Evolutionary conservation across 176 grass and related monocot genomes (phyloP).

Genomic region (Rhynchospora breviuscula): DNA sequence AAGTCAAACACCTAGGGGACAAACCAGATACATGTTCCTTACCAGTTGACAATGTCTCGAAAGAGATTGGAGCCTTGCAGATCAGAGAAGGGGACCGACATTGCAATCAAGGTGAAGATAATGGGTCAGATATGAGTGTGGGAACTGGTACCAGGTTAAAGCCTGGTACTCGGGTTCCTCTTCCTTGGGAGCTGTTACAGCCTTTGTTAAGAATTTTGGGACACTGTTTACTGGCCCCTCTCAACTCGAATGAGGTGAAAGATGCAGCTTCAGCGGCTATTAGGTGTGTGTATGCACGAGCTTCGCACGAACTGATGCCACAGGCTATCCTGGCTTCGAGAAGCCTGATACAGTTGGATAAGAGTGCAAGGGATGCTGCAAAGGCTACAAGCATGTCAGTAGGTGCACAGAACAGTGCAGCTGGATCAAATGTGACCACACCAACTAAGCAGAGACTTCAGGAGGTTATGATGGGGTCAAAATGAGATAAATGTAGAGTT

Average conservation of each 20-base stretch:
- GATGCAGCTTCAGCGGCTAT: constrained; percentile 62
- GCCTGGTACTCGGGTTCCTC: constrained; percentile 61
- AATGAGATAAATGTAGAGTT: constrained; percentile 41
- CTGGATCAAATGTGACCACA: constrained; percentile 80
- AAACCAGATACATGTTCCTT: constrained; percentile 26
- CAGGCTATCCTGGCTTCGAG: constrained; percentile 82
- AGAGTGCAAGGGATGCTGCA: constrained; percentile 49
- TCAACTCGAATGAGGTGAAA: constrained; percentile 64
- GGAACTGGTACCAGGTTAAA: constrained; percentile 4
- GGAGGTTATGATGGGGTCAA: constrained; percentile 45
- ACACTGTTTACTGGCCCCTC: constrained; percentile 76
- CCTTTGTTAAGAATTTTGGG: constrained; percentile 86
- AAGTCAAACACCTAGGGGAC: constrained; percentile 32
- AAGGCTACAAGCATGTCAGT: constrained; percentile 27
- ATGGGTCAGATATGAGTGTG: not conserved
- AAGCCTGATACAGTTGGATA: constrained; percentile 92
- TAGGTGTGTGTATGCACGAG: constrained; percentile 70
- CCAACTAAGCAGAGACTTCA: constrained; percentile 78
- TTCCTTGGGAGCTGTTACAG: constrained; percentile 93
- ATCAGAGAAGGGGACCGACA: constrained; percentile 21
- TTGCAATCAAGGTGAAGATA: constrained; percentile 21
- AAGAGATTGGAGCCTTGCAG: constrained; percentile 19
- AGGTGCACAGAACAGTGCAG: constrained; percentile 37
- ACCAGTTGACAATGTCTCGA: not conserved
- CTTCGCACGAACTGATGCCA: constrained; percentile 76